Base-by-base conservation (phyloP, 495 filamentous ascomycete species). In the Lasiosphaeriaceae sp. region DNA sequence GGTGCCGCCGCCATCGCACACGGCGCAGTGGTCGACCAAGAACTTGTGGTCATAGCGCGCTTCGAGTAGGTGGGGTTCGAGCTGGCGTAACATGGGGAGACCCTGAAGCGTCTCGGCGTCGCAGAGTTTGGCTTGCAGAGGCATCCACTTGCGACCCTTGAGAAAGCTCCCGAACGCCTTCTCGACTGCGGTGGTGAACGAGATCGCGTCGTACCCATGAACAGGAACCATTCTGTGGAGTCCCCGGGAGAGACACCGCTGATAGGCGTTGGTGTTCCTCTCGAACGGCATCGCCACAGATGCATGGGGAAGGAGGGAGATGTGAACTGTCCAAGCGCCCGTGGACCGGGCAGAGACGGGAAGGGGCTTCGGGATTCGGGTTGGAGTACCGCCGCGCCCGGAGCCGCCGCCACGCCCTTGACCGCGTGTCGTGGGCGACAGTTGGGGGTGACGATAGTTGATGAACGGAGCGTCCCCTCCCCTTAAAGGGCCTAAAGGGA, bases 261-360 rank as follows among this genome's bases (percentile, higher is more conserved):
- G 80, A 66, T 83, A 83, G 6, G 79, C 79, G 47, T 73, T 77
- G 35, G 80, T 83, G 57, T 81, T 79, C 66, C 80, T 78, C 70
- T 83, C 80, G 66, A 83, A 83, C 8, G 80, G 80, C 62, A 83
- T 80, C 34, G 79, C 76, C 56, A 79, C 75, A 45, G 63, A 68
- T 16, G 70, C 73, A 54, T 74, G 76, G 11, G 80, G 80, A 1
- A 83, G 72, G 23, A 83, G 74, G 20, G 78, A 81, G 41, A 83
- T 71, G 59, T 83, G 80, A 22, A 82, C 79, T 6, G 80, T 83
- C 80, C 80, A 83, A 11, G 76, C 65, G 39, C 71, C 60, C 47
- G 61, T 68, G 55, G 62, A 56, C 34, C 57, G 58, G 24, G 57
- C 55, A 58, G 58, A 55, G 21, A 52, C 47, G 35, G 63, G 60